Base-by-base conservation (phyloP, 305 asterid genomes). In the Fraxinus latifolia region DNA sequence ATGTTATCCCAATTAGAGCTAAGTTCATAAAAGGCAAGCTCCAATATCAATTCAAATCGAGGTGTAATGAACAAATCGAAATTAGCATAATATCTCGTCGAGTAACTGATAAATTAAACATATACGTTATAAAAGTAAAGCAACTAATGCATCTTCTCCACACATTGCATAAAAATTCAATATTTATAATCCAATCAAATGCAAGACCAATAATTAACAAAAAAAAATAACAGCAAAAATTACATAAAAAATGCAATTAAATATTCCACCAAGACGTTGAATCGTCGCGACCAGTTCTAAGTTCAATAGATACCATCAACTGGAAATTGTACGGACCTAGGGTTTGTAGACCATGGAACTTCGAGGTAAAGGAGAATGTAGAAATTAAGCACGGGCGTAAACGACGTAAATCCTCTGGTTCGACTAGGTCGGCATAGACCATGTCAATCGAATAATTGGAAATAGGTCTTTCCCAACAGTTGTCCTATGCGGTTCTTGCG, bases 261-360 rank as follows among this genome's bases (percentile, higher is more conserved):
- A 29, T 29, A 27, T 68, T 68, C 37, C 19, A 68, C 74, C 36
- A 29, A 68, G 39, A 29, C 31, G 39, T 1, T 29, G 21, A 68
- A 68, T 68, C 39, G 21, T 68, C 32, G 7, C 15, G 37, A 68
- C 74, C 74, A 68, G 39, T 29, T 27, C 37, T 14, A 29, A 29
- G 11, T 14, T 68, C 7, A 29, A 68, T 4, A 68, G 74, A 29
- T 65, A 67, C 15, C 74, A 27, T 67, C 74, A 67, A 67, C 19
- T 11, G 80, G 73, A 42, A 47, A 53, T 33, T 29, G 71, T 71
- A 58, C 87, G 53, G 31, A 92, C 93, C 93, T 88, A 90, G 94
- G 93, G 89, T 87, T 88, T 76, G 80, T 86, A 83, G 85, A 84
- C 73, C 83, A 79, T 76, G 67, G 79, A 83, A 78, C 83, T 77